phyloP scores from a whole-genome alignment of 805 yeast genomes.

The Brettanomyces naardenensis region DNA sequence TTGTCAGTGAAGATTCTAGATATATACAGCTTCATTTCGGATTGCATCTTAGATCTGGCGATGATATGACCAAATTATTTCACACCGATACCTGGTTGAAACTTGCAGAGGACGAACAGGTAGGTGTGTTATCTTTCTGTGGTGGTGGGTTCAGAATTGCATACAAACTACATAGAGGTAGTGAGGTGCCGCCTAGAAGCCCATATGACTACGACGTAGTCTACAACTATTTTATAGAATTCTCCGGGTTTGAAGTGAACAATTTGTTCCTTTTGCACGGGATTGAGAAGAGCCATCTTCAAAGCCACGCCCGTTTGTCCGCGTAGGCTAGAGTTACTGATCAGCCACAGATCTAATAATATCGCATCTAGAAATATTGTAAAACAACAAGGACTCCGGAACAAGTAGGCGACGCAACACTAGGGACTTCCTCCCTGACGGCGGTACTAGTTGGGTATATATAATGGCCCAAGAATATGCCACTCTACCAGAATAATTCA shows the following conservation, averaged over 20 bases:
- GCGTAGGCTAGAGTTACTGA: too few species aligned
- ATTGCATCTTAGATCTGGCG: constrained; percentile 8
- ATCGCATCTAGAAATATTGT: too few species aligned
- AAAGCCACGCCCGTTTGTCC: too few species aligned
- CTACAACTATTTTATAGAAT: constrained; percentile 16
- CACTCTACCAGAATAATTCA: too few species aligned
- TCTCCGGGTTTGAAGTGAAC: constrained; percentile 15
- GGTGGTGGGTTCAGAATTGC: constrained; percentile 6
- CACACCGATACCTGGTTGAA: constrained; percentile 4
- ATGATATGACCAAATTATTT: constrained; percentile 5
- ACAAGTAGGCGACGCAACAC: too few species aligned
- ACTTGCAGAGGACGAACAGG: neutral
- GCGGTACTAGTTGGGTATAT: too few species aligned
- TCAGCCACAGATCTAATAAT: too few species aligned
- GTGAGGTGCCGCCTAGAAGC: constrained; percentile 17
- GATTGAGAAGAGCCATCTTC: constrained; percentile 1
- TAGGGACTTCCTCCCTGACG: too few species aligned
- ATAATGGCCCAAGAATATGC: too few species aligned
- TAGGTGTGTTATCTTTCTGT: constrained; percentile 4
- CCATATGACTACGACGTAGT: constrained; percentile 21
- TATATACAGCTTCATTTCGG: constrained; percentile 16
- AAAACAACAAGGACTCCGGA: too few species aligned
- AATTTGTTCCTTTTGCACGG: constrained; percentile 16
- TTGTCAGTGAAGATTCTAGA: constrained; percentile 21
- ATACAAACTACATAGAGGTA: constrained; percentile 17